Evolutionary conservation across 2,329 filamentous ascomycete species (phyloP), one percentile per base, ranked within the genome.

Genomic region (Aspergillus brunneoviolaceus): DNA sequence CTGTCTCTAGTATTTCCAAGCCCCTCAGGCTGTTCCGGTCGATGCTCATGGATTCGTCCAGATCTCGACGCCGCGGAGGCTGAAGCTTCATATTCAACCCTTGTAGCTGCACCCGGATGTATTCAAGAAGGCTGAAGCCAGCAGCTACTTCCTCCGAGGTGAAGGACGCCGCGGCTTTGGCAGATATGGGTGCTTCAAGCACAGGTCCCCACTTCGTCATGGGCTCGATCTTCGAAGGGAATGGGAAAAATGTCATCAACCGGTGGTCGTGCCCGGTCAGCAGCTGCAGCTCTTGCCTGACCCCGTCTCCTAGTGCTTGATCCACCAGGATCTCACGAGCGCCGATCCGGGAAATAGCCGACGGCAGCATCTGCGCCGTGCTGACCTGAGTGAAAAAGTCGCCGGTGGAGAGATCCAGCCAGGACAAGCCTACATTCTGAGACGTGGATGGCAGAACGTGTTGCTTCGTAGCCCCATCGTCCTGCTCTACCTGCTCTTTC

Each of bases 391-490:
- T 96, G 70, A 88, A 92, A 76, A 99, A 99, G 69, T 94, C 90
- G 14, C 95, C 95, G 2, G 95, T 99, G 9, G 95, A 97, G 27
- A 98, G 79, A 76, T 99, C 95, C 51, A 98, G 81, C 95, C 95
- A 99, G 47, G 95, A 91, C 53, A 99, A 80, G 3, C 95, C 95
- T 59, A 96, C 80, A 50, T 77, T 76, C 55, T 82, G 74, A 31
- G 72, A 69, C 5, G 72, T 65, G 23, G 71, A 70, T 14, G 73
- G 66, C 31, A 70, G 61, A 39, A 72, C 59, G 60, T 74, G 70
- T 51, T 72, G 69, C 25, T 65, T 57, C 11, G 67, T 63, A 53
- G n/a, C 33, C 12, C 64, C 65, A 35, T 65, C 61, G n/a, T 69
- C 59, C 9, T 61, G 57, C 21, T 57, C 74, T 57, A 67, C 62